Evolutionary conservation across 306 rosid genomes (phyloP).

Genomic region (Castanea mollissima): DNA sequence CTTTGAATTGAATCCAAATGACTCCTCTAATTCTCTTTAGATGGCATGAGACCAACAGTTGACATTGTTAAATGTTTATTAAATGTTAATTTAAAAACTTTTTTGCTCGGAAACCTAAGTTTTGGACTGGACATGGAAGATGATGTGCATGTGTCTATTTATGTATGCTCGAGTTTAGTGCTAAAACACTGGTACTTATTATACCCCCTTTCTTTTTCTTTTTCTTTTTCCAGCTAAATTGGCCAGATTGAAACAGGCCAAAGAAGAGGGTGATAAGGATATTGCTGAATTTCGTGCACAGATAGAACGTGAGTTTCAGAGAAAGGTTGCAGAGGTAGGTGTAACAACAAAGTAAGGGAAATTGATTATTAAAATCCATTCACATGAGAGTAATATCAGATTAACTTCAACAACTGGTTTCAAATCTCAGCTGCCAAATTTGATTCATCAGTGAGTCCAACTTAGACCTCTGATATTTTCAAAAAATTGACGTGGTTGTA

Average conservation of each 20-base stretch:
- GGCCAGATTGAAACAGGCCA: constrained; percentile 92
- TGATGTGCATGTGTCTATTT: too few species aligned
- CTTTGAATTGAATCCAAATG: neutral
- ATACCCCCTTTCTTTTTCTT: constrained; percentile 4
- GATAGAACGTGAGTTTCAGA: constrained; percentile 74
- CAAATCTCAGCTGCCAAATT: neutral
- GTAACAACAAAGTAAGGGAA: neutral
- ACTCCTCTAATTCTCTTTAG: neutral
- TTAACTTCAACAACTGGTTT: neutral
- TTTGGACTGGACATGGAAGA: neutral
- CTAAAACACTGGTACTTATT: constrained; percentile 9
- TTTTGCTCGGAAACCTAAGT: neutral
- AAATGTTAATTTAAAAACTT: neutral
- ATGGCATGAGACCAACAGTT: neutral
- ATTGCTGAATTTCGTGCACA: constrained; percentile 76
- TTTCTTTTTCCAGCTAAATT: constrained; percentile 54
- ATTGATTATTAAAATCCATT: neutral
- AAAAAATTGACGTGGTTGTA: neutral
- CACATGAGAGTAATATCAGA: neutral
- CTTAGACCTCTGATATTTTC: too few species aligned
- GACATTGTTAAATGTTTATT: neutral
- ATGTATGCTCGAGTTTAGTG: neutral
- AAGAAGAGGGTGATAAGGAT: constrained; percentile 90
- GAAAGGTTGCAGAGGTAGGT: constrained; percentile 65
- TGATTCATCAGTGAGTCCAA: neutral